phyloP scores from a whole-genome alignment of 2,329 filamentous ascomycete genomes.

The Arthroderma sp. region DNA sequence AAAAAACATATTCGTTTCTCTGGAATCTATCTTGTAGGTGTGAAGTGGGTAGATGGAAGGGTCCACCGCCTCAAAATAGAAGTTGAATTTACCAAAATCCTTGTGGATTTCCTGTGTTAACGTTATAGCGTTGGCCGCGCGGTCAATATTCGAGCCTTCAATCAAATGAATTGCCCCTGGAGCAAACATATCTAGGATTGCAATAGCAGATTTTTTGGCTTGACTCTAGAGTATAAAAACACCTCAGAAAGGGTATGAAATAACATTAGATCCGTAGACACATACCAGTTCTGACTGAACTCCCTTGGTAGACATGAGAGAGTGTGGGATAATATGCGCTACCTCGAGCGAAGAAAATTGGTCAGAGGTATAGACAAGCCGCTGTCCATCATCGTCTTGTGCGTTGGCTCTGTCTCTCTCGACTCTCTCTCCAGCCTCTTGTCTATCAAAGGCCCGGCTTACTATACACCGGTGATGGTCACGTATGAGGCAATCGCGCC shows the following conservation, averaged over 20 bases:
- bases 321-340: conserved; percentile 14
- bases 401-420: conserved; percentile 6
- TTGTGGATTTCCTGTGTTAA: conserved; percentile 16
- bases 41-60: conserved; percentile 4
- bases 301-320: conserved; percentile 9
- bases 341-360: conserved; percentile 9
- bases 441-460: conserved; percentile 10
- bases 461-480: conserved; percentile 13
- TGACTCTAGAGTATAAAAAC: conserved; percentile 4
- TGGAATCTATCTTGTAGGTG: conserved; percentile 9
- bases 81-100: conserved; percentile 7
- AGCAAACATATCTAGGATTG: conserved; percentile 34
- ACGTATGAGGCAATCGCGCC: conserved; percentile 12
- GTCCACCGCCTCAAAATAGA: conserved; percentile 6
- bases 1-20: neutral
- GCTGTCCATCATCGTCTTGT: conserved; percentile 11
- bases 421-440: conserved; percentile 8
- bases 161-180: conserved; percentile 23
- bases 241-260: too few species aligned
- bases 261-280: too few species aligned
- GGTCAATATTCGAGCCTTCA: conserved; percentile 29
- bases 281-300: too few species aligned
- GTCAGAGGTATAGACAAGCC: conserved; percentile 3
- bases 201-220: conserved; percentile 23
- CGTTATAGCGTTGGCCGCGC: conserved; percentile 29